Evolutionary conservation across 345 rosid genomes (phyloP).

Genomic region (Pugionium cornutum): DNA sequence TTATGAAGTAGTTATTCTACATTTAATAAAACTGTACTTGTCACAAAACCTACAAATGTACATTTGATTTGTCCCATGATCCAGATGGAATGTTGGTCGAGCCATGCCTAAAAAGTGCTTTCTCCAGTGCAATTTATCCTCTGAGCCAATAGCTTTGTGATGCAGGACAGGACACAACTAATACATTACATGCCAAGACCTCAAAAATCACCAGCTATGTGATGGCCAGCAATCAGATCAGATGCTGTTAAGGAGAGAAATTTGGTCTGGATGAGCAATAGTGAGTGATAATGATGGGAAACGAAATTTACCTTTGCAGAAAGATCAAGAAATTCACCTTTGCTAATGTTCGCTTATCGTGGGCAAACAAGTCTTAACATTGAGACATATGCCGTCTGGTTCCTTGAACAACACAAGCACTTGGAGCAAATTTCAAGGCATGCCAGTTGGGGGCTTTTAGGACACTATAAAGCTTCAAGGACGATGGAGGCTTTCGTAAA

Average conservation of each 20-base stretch:
- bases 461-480: conserved; percentile 71
- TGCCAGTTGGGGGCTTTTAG: conserved; percentile 19
- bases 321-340: conserved; percentile 17
- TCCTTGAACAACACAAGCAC: conserved; percentile 49
- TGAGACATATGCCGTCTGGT: conserved; percentile 16
- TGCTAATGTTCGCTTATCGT: neutral
- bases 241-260: conserved; percentile 7
- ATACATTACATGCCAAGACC: too few relatives aligned
- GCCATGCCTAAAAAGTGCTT: conserved; percentile 24
- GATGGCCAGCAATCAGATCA: conserved; percentile 23
- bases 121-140: conserved; percentile 18
- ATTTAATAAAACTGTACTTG: conserved; percentile 45
- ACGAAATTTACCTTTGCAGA: conserved; percentile 1
- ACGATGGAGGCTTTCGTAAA: conserved; percentile 85
- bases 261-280: neutral
- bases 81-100: neutral
- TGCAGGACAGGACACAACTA: conserved; percentile 23
- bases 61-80: conserved; percentile 34
- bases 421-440: conserved; percentile 33
- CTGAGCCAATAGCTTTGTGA: conserved; percentile 17
- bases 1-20: conserved; percentile 35
- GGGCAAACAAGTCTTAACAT: neutral
- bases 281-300: too few relatives aligned
- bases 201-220: neutral
- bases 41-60: conserved; percentile 66